Evolutionary conservation across 805 yeast species (phyloP), one percentile per base, ranked within the genome.

Genomic region (Brettanomyces nanus): DNA sequence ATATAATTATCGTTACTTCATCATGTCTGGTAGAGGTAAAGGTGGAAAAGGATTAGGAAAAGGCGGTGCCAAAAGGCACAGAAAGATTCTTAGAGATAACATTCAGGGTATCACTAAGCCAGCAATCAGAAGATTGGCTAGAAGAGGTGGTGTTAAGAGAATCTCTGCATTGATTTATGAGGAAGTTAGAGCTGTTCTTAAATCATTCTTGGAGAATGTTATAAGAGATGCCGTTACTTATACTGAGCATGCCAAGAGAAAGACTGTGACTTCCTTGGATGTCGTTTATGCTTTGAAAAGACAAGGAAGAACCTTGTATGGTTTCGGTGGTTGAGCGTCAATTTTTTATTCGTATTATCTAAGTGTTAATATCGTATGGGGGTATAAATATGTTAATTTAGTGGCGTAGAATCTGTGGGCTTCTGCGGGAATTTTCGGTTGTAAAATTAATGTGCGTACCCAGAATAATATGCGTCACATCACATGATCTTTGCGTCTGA

Each of bases 101-200:
- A 90, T 90, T 57, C 97, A 89, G 74, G 98, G 98, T 77, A 90
- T 90, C 66, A 90, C 98, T 48, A 90, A 90, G 80, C 98, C 98
- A 65, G 98, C 98, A 64, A 90, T 90, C 65, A 87, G 98, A 78
- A 90, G 98, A 85, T 83, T 90, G 61, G 98, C 98, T 38, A 90
- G 98, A 82, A 87, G 98, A 85, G 98, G 98, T 75, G 98, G 98
- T 89, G 98, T 90, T 64, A 90, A 90, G 83, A 96, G 98, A 85
- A 90, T 90, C 62, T 90, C 97, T 48, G 97, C 95, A 68, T 75
- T 89, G 65, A 90, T 90, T 67, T 90, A 90, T 76, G 98, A 90
- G 73, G 96, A 90, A 75, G 95, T 92, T 63, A 87, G 98, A 77
- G 89, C 83, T 55, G 97, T 90, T 53, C 76, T 90, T 54, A 89